These are phyloP conservation scores for Penicillium sp. DNA, from an alignment of 2,329 filamentous ascomycete genomes.

Conservation along the genomic window DNA sequence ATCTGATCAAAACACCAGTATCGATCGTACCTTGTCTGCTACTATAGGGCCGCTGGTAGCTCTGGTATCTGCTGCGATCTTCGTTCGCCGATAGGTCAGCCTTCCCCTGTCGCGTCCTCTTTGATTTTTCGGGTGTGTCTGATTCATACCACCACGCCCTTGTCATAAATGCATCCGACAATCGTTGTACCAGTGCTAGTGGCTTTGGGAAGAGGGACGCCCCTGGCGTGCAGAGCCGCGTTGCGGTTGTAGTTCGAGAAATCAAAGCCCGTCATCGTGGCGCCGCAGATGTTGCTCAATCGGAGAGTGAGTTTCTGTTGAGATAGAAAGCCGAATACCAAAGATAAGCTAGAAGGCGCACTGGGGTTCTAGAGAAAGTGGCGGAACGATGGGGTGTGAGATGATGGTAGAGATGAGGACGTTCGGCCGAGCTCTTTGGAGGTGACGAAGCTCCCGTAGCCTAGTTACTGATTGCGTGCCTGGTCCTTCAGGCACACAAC, in stretches of 20 bases:
- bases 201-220: conserved; percentile 91
- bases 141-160: conserved; percentile 77
- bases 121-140: background rate
- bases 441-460: conserved; percentile 41
- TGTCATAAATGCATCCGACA: conserved; percentile 93
- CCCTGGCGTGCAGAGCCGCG: conserved; percentile 86
- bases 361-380: background rate
- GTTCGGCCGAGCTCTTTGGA: conserved; percentile 24
- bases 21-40: conserved; percentile 72
- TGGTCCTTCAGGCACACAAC: conserved; percentile 16
- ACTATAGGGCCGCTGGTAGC: conserved; percentile 97
- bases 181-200: conserved; percentile 99
- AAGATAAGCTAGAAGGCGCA: conserved; percentile 15
- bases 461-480: conserved; percentile 25
- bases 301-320: background rate
- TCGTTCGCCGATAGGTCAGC: conserved; percentile 19
- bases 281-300: conserved; percentile 23
- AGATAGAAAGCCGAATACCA: too few relatives aligned
- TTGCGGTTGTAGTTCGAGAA: conserved; percentile 99
- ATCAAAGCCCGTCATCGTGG: conserved; percentile 90
- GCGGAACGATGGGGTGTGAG: conserved; percentile 7
- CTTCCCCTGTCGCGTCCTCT: conserved; percentile 6
- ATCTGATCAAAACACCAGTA: background rate
- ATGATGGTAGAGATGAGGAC: conserved; percentile 10
- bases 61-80: conserved; percentile 97